Evolutionary conservation across 2,329 filamentous ascomycete genomes (phyloP).

Genomic region (Bipolaris cookei): DNA sequence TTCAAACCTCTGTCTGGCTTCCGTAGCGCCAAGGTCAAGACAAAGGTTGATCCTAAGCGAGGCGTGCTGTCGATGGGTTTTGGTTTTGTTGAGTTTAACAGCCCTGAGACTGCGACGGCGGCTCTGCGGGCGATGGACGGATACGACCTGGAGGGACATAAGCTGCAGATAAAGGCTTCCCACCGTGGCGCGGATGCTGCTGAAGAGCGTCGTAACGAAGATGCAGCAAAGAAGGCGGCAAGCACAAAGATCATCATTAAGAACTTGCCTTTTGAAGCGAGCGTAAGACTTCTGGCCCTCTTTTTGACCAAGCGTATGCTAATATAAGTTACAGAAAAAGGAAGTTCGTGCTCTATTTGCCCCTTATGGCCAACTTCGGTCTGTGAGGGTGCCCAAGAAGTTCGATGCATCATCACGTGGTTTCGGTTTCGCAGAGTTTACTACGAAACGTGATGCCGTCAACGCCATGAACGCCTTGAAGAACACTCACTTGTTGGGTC

Average conservation of each 20-base stretch:
- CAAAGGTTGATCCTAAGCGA: conserved; percentile 89
- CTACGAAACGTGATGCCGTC: conserved; percentile 84
- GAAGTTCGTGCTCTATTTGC: conserved; percentile 86
- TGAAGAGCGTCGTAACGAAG: conserved; percentile 82
- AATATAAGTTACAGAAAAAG: conserved; percentile 66
- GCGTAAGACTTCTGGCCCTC: conserved; percentile 30
- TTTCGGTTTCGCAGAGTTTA: conserved; percentile 96
- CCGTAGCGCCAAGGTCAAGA: conserved; percentile 87
- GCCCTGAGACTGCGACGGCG: conserved; percentile 76
- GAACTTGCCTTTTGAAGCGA: conserved; percentile 93
- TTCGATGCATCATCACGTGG: conserved; percentile 87
- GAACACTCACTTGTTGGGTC: conserved; percentile 91
- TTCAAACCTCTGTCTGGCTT: conserved; percentile 88
- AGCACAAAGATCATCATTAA: conserved; percentile 96
- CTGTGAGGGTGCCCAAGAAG: conserved; percentile 93
- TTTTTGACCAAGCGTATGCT: conserved; percentile 19
- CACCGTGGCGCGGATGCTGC: conserved; percentile 87
- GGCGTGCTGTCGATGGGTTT: conserved; percentile 93
- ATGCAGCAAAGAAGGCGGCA: conserved; percentile 80
- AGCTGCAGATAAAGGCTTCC: conserved; percentile 82
- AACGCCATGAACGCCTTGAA: conserved; percentile 90
- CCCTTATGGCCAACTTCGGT: conserved; percentile 89
- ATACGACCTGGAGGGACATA: conserved; percentile 83
- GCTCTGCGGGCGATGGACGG: conserved; percentile 88
- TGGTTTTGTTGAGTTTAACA: conserved; percentile 88